A percentile compares a stretch with the other conserved stretches of the same genome.
phyloP scores from a whole-genome alignment of 2,329 filamentous ascomycete genomes.

The Colletotrichum karsti region DNA sequence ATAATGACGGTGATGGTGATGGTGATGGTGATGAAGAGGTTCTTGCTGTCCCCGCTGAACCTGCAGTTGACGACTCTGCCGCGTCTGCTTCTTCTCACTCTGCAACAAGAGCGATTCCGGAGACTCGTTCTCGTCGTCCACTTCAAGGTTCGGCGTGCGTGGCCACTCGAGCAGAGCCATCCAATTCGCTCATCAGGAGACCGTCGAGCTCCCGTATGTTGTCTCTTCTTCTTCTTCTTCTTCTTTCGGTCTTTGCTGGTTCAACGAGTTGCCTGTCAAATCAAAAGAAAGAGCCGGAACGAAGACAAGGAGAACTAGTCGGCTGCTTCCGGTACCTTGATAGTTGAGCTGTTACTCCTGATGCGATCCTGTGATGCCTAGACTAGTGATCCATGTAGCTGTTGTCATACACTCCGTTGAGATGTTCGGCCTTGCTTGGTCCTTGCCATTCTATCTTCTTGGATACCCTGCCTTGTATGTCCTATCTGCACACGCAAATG shows the following conservation, averaged over 20 bases:
- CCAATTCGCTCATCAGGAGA: not conserved
- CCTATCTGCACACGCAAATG: not conserved
- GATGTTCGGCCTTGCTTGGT: not conserved
- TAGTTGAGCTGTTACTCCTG: not conserved
- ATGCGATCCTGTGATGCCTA: not conserved
- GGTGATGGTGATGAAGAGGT: too few species aligned
- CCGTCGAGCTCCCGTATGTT: not conserved
- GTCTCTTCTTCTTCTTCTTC: too few species aligned
- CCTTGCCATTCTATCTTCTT: not conserved
- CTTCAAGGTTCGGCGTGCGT: not conserved
- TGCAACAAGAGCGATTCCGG: not conserved
- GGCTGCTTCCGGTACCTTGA: not conserved
- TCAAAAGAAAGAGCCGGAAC: not conserved
- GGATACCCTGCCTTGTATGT: not conserved
- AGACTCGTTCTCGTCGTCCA: not conserved
- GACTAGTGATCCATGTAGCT: not conserved
- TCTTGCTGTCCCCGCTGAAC: not conserved
- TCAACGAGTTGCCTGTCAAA: too few species aligned
- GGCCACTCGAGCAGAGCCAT: constrained; percentile 6
- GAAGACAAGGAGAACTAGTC: not conserved
- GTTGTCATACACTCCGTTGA: not conserved
- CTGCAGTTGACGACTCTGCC: not conserved
- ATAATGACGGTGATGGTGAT: too few species aligned
- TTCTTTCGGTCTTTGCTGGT: too few species aligned
- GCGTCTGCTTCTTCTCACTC: not conserved